phyloP scores from a whole-genome alignment of 768 basidiomycete species.

The Psilocybe azurescens region DNA sequence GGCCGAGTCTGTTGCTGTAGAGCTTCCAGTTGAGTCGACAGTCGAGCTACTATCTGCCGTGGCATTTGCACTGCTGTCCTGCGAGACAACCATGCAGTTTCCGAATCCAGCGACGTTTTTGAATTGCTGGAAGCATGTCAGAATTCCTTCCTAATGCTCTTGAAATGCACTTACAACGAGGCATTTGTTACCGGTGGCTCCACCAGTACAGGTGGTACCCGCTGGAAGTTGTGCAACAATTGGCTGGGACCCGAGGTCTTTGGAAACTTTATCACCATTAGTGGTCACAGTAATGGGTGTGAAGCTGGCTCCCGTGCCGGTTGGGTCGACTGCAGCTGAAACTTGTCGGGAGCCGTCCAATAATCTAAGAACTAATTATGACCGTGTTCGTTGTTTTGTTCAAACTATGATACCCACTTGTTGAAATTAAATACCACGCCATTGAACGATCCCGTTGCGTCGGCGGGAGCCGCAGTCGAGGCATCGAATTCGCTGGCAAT shows the following conservation, averaged over 20 bases:
- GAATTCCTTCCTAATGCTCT: neutral
- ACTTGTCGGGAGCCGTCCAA: slow-evolving; percentile 52
- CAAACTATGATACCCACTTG: slow-evolving; percentile 30
- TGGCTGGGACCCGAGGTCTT: slow-evolving; percentile 36
- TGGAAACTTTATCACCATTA: slow-evolving; percentile 52
- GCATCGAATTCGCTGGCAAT: slow-evolving; percentile 41
- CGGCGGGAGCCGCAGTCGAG: slow-evolving; percentile 37
- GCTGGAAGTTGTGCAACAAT: slow-evolving; percentile 50
- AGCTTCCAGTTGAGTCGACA: neutral
- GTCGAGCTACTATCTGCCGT: neutral
- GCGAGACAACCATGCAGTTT: slow-evolving; percentile 20
- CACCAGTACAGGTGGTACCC: slow-evolving; percentile 54
- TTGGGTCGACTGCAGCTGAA: slow-evolving; percentile 44
- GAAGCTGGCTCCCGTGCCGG: slow-evolving; percentile 41
- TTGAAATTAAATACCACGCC: slow-evolving; percentile 49
- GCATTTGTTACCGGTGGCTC: slow-evolving; percentile 44
- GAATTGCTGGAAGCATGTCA: slow-evolving; percentile 14
- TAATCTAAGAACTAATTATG: slow-evolving; percentile 15
- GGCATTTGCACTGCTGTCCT: slow-evolving; percentile 5
- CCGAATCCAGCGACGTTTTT: slow-evolving; percentile 15
- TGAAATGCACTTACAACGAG: slow-evolving; percentile 39
- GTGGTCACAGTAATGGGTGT: slow-evolving; percentile 38
- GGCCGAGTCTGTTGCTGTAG: slow-evolving; percentile 1
- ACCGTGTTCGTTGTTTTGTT: neutral
- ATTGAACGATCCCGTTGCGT: slow-evolving; percentile 44